Percentiles rank a stretch among this genome's conserved stretches.
phyloP scores from a whole-genome alignment of 495 filamentous ascomycete species.

The Penicillium verhagenii region DNA sequence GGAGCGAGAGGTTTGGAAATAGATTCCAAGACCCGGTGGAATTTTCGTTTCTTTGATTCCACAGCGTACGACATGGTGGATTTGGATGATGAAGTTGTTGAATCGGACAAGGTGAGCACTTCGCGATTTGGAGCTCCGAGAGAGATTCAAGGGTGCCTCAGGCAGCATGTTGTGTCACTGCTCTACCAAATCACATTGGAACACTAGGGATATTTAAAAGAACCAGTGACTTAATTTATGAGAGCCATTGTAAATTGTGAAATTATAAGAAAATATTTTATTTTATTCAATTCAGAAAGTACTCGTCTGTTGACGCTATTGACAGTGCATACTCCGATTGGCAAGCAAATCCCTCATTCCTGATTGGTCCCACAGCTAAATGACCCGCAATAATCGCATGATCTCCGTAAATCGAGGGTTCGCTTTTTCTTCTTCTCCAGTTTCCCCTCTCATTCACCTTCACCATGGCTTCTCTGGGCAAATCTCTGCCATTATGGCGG shows the following conservation, averaged over 20 bases:
- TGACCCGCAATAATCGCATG: slow-evolving; percentile 18
- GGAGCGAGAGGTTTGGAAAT: slow-evolving; percentile 37
- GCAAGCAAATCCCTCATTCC: slow-evolving; percentile 19
- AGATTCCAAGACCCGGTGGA: slow-evolving; percentile 56
- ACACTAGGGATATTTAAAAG: too few relatives aligned
- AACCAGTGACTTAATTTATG: too few relatives aligned
- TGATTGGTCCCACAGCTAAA: slow-evolving; percentile 24
- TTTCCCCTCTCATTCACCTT: slow-evolving; percentile 5
- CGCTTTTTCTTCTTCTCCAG: slow-evolving; percentile 18
- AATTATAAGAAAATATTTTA: too few relatives aligned
- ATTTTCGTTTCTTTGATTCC: slow-evolving; percentile 56
- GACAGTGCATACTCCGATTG: neutral
- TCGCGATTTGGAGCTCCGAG: slow-evolving; percentile 10
- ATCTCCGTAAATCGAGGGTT: slow-evolving; percentile 11
- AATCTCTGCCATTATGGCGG: slow-evolving; percentile 32
- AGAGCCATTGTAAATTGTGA: too few relatives aligned
- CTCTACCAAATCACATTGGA: too few relatives aligned
- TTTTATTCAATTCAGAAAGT: too few relatives aligned
- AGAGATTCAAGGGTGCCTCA: slow-evolving; percentile 19
- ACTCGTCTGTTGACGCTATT: neutral
- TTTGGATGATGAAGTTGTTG: slow-evolving; percentile 1
- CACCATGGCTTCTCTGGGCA: slow-evolving; percentile 40
- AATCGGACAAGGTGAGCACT: slow-evolving; percentile 8
- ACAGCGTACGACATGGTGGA: slow-evolving; percentile 50
- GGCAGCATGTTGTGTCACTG: too few relatives aligned